Conservation (phyloP, 2,329 filamentous ascomycete species). For the Pestalotiopsis sp. region DNA sequence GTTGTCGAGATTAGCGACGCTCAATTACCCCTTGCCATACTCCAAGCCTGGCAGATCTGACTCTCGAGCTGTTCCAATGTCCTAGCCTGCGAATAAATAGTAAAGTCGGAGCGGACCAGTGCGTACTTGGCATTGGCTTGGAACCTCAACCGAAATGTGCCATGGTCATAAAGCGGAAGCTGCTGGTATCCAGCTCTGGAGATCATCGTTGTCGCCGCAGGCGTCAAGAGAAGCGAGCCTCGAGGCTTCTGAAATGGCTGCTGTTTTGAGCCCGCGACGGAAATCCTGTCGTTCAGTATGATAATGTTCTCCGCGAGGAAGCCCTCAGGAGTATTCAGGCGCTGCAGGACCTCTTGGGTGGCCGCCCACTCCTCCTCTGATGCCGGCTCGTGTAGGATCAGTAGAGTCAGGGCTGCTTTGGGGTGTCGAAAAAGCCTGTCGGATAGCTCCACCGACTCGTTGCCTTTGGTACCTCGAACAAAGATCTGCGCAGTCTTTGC, state of each 20-base stretch:
- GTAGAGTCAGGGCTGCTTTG: no score
- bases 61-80: conserved; percentile 13
- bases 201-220: background rate
- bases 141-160: conserved; percentile 22
- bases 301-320: background rate
- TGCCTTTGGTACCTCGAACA: conserved; percentile 15
- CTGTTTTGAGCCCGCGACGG: no score
- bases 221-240: conserved; percentile 18
- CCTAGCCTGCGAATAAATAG: conserved; percentile 24
- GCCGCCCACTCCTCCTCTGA: conserved; percentile 19
- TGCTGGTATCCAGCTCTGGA: conserved; percentile 14
- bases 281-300: conserved; percentile 8
- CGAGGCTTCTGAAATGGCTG: no score
- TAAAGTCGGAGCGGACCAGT: conserved; percentile 26
- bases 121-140: conserved; percentile 20
- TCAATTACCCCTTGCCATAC: no score
- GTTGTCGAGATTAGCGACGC: no score
- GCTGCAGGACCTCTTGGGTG: conserved; percentile 13
- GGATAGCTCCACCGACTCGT: conserved; percentile 17
- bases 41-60: background rate
- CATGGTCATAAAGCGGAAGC: conserved; percentile 18
- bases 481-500: conserved; percentile 26
- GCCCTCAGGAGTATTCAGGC: conserved; percentile 15
- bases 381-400: background rate
- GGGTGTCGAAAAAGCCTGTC: conserved; percentile 20